Evolutionary conservation across 257 asterid genomes (phyloP), one percentile per base, ranked within the genome.

Genomic region (Jacaranda copaia): DNA sequence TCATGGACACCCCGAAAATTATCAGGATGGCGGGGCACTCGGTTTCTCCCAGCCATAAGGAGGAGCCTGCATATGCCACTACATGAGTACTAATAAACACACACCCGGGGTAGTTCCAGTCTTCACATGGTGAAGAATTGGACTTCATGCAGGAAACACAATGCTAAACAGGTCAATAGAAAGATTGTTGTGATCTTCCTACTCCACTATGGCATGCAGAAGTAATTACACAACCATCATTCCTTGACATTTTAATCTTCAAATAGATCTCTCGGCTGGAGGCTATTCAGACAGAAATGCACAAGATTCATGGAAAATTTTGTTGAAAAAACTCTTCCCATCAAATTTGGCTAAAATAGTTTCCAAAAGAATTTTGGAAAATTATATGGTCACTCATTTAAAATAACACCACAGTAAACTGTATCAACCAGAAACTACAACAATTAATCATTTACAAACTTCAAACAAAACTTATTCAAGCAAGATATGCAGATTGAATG

Each of bases 31-130:
- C 85, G 92, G 19, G 91, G 85, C 83, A 83, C 80, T 14, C 93
- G 94, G 40, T 92, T 85, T 84, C 97, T 93, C 51, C 96, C 89
- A 70, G 96, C 85, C 97, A 93, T 93, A 39, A 42, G 19, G 56
- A 60, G 61, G 62, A 73, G 57, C 68, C 81, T 81, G 78, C 73
- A 59, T 36, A 70, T 73, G 16, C 55, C 43, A 60, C 7, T 42
- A 39, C 42, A 49, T 16, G 40, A 35, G 75, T 69, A 68, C 56
- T 52, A 1, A 32, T 56, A 14, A 65, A 58, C 43, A 9, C 48
- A 72, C 40, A 70, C 61, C 56, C 36, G 12, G 42, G 39, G 64
- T 59, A 73, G 32, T 60, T 53, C 36, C 68, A 16, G 19, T 48
- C 48, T 43, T 40, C 49, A 58, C 20, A 10, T 40, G 13, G 40